Percentiles rank a stretch among this genome's conserved stretches.
These are phyloP conservation scores for Talaromyces sp. DNA, from an alignment of 2,329 filamentous ascomycete genomes.

Conservation along the genomic window DNA sequence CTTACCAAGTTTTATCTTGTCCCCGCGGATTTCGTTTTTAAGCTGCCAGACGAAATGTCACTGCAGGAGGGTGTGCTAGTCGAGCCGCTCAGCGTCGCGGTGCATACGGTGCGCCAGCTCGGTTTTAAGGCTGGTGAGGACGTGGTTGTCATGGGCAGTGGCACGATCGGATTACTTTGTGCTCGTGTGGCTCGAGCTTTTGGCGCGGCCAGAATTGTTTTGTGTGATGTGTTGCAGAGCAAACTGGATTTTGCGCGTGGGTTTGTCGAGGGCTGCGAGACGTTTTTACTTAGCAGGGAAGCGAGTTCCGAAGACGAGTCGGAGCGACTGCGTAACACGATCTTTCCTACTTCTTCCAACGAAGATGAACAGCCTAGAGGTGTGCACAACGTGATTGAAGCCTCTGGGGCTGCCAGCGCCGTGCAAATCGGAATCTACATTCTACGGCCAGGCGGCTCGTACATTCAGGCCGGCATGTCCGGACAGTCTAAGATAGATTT, in stretches of 20 bases:
- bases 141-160: too few species aligned
- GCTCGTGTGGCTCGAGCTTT: too few species aligned
- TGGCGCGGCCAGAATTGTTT: background rate
- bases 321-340: background rate
- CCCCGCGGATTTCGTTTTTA: too few species aligned
- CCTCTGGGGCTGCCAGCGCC: conserved; percentile 40
- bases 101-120: too few species aligned
- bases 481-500: conserved; percentile 34
- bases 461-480: conserved; percentile 32
- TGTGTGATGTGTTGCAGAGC: background rate
- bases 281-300: background rate
- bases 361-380: background rate
- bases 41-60: too few species aligned
- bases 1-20: too few species aligned
- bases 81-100: too few species aligned
- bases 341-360: background rate
- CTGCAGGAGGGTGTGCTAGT: too few species aligned
- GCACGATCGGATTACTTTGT: too few species aligned
- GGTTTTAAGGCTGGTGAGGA: too few species aligned
- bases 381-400: conserved; percentile 38
- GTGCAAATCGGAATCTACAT: conserved; percentile 43
- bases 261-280: background rate
- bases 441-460: conserved; percentile 24
- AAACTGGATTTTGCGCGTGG: background rate
- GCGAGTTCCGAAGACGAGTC: background rate